Base-by-base conservation (phyloP, 2,329 filamentous ascomycete species). In the Alternaria angustiovoidea region DNA sequence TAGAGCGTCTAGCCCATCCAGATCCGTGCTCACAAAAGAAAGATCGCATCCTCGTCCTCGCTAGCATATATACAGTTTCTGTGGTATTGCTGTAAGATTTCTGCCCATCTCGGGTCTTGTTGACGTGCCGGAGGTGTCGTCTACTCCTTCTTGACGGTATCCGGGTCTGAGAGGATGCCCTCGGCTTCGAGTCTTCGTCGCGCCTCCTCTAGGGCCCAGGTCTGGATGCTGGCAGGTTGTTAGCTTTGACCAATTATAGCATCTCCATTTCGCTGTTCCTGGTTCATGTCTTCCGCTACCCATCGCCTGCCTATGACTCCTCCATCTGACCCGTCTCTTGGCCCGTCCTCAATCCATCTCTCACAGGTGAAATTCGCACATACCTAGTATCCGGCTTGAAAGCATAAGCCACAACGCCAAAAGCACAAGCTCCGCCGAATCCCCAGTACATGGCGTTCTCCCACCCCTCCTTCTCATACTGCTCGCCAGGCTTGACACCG, bases 321-420 rank as follows among this genome's bases (percentile, higher is more conserved):
- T 51, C 11, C 30, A 20, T 16, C 28, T 36, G 26, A 8, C 7
- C n/a, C 51, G 12, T n/a, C 32, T 42, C 28, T 39, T 28, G 24
- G 24, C 52, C 39, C 36, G 47, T 32, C 44, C 9, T 24, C 22
- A 22, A 1, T 39, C 20, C 48, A 28, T 38, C 46, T 38, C n/a
- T 12, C 22, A 11, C 5, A 9, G 16, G 5, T 22, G 3, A 26
- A n/a, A 38, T 36, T 26, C 7, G 14, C 20, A 93, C 94, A 84
- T 86, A 99, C 95, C 93, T 96, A 66, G 94, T 98, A 86, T 99
- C 95, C 54, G 95, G 95, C 89, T 98, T 98, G 80, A 95, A 98
- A 64, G 92, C 93, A 82, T 97, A 93, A 67, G 91, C 92, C 67
- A 97, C 84, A 63, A 87, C 88, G 55, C 89, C 90, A 67, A 93